phyloP scores from a whole-genome alignment of 1,139 yeast genomes.

The Suhomyces bolitotheri region DNA sequence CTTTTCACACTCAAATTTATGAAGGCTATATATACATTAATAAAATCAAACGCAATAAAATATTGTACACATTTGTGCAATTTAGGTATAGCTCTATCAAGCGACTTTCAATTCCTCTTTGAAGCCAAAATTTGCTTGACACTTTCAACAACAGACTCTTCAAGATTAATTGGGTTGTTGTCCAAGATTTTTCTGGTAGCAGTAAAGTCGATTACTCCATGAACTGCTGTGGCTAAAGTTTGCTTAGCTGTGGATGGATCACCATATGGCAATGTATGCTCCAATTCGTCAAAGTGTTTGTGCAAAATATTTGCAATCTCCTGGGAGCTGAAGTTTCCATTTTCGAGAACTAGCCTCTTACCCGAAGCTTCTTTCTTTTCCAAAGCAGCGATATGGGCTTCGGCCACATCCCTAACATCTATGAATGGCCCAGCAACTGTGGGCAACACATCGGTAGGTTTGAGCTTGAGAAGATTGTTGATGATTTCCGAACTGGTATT shows the following conservation, averaged over 20 bases:
- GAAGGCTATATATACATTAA: no score
- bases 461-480: constrained; percentile 11
- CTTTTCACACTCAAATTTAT: no score
- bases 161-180: constrained; percentile 36
- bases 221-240: neutral
- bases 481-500: constrained; percentile 2
- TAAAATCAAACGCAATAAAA: no score
- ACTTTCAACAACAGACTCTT: constrained; percentile 40
- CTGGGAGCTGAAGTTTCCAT: constrained; percentile 22
- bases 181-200: constrained; percentile 38
- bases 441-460: constrained; percentile 15
- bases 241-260: neutral
- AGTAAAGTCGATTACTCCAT: constrained; percentile 28
- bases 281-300: constrained; percentile 12
- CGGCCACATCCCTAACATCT: constrained; percentile 18
- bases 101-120: neutral
- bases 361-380: constrained; percentile 13
- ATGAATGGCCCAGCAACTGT: constrained; percentile 11
- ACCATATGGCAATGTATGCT: neutral
- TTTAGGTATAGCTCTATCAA: no score
- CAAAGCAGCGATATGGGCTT: constrained; percentile 15
- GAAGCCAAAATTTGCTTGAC: neutral
- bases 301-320: constrained; percentile 31
- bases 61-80: no score
- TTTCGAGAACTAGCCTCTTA: constrained; percentile 10